A percentile compares a stretch with the other conserved stretches of the same genome.
Evolutionary conservation across 2,329 filamentous ascomycete genomes (phyloP).

Genomic region (Aureobasidium subglaciale): DNA sequence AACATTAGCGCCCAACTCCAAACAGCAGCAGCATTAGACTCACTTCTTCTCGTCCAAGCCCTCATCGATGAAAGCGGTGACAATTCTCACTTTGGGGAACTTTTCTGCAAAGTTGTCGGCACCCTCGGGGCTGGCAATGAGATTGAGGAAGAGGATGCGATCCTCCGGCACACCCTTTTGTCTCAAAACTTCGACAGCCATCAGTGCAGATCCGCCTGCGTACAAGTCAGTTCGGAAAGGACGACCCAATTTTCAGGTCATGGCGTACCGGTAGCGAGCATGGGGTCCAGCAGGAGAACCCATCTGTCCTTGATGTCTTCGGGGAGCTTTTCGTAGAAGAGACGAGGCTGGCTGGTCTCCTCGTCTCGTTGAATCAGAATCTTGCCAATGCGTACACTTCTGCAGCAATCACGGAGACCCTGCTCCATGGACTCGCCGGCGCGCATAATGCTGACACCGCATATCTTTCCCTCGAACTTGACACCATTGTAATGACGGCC

Average conservation of each 20-base stretch:
- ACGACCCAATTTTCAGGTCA: constrained; percentile 21
- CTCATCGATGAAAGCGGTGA: constrained; percentile 93
- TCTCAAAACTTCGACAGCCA: constrained; percentile 92
- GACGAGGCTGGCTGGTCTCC: constrained; percentile 81
- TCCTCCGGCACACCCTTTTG: constrained; percentile 88
- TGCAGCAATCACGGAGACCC: constrained; percentile 89
- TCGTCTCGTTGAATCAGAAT: constrained; percentile 97
- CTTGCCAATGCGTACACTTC: constrained; percentile 96
- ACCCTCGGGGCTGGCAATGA: constrained; percentile 94
- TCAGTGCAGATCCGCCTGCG: constrained; percentile 83
- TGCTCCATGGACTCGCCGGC: constrained; percentile 99
- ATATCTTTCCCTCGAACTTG: constrained; percentile 96
- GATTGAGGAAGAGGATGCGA: constrained; percentile 88
- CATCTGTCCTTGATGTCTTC: constrained; percentile 88
- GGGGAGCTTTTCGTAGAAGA: constrained; percentile 97
- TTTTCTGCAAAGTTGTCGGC: constrained; percentile 81
- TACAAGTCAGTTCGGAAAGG: not conserved
- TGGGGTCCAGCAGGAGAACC: constrained; percentile 93
- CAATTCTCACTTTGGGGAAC: constrained; percentile 82
- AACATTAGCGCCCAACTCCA: constrained; percentile 27
- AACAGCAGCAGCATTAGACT: constrained; percentile 29
- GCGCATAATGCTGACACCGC: constrained; percentile 96
- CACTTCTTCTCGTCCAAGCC: constrained; percentile 98
- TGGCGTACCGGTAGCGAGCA: constrained; percentile 82
- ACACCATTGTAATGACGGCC: constrained; percentile 83